Evolutionary conservation across 208 protist species (phyloP).

Genomic region (Leishmania gerbilli): DNA sequence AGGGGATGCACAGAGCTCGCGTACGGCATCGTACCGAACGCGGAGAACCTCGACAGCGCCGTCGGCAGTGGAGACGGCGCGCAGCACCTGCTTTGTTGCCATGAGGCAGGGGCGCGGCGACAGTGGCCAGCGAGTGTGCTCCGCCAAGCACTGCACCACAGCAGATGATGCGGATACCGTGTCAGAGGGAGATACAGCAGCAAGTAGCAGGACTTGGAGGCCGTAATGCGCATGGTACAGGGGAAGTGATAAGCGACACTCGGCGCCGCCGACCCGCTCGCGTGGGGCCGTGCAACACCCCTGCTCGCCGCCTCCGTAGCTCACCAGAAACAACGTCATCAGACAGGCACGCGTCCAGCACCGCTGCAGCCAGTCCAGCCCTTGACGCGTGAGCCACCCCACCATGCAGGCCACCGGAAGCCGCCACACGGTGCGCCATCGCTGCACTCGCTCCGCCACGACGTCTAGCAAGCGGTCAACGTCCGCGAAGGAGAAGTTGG

Average conservation of each 20-base stretch:
- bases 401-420: conserved; percentile 23
- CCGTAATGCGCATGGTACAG: conserved; percentile 14
- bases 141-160: conserved; percentile 2
- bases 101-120: background rate
- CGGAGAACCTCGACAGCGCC: background rate
- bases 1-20: background rate
- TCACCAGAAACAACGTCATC: conserved; percentile 16
- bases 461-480: conserved; percentile 29
- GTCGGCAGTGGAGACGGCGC: background rate
- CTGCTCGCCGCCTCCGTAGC: background rate
- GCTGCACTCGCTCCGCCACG: conserved; percentile 14
- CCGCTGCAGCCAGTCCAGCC: conserved; percentile 15
- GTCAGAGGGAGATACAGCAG: background rate
- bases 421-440: conserved; percentile 15
- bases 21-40: conserved; percentile 8
- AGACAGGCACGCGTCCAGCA: conserved; percentile 21
- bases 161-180: background rate
- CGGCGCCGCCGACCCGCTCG: background rate
- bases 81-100: conserved; percentile 7
- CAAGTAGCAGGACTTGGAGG: conserved; percentile 21
- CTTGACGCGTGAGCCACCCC: conserved; percentile 27
- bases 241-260: background rate
- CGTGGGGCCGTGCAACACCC: background rate
- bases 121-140: conserved; percentile 27
- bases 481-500: conserved; percentile 44